Percentiles rank a stretch among this genome's conserved stretches.
These are phyloP conservation scores for Cryphonectria parasitica DNA, from an alignment of 2,329 filamentous ascomycete genomes.

Conservation along the genomic window DNA sequence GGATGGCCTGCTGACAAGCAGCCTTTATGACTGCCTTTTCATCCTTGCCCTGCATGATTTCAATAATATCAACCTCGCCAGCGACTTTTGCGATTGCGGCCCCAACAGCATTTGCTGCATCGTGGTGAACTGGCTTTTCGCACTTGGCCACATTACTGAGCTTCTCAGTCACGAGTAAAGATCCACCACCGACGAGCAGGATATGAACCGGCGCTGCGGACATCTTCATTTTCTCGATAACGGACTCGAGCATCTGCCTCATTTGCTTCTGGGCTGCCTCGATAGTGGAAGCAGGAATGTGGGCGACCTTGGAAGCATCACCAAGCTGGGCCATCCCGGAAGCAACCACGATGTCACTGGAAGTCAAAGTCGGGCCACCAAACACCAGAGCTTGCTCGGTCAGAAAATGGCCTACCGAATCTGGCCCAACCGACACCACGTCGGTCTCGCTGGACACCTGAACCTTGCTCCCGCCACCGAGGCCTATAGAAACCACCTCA, in stretches of 20 bases:
- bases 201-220: slow-evolving; percentile 63
- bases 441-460: slow-evolving; percentile 33
- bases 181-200: slow-evolving; percentile 66
- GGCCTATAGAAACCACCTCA: slow-evolving; percentile 62
- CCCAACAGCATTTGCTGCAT: slow-evolving; percentile 67
- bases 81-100: slow-evolving; percentile 65
- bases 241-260: slow-evolving; percentile 56
- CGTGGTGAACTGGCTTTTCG: slow-evolving; percentile 59
- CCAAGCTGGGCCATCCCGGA: slow-evolving; percentile 41
- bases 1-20: slow-evolving; percentile 39
- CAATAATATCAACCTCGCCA: slow-evolving; percentile 54
- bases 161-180: slow-evolving; percentile 59
- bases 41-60: slow-evolving; percentile 35
- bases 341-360: slow-evolving; percentile 58
- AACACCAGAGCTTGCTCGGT: slow-evolving; percentile 51
- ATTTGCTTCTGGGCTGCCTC: slow-evolving; percentile 40
- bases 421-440: slow-evolving; percentile 49
- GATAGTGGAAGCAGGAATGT: slow-evolving; percentile 37
- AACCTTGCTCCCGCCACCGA: slow-evolving; percentile 53
- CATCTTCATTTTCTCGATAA: slow-evolving; percentile 66
- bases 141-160: slow-evolving; percentile 60
- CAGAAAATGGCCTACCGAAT: slow-evolving; percentile 55
- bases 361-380: slow-evolving; percentile 55
- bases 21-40: slow-evolving; percentile 15
- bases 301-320: slow-evolving; percentile 33